Evolutionary conservation across 1,284 basidiomycete genomes (phyloP), one percentile per base, ranked within the genome.

Genomic region (Jaminaea rosea): DNA sequence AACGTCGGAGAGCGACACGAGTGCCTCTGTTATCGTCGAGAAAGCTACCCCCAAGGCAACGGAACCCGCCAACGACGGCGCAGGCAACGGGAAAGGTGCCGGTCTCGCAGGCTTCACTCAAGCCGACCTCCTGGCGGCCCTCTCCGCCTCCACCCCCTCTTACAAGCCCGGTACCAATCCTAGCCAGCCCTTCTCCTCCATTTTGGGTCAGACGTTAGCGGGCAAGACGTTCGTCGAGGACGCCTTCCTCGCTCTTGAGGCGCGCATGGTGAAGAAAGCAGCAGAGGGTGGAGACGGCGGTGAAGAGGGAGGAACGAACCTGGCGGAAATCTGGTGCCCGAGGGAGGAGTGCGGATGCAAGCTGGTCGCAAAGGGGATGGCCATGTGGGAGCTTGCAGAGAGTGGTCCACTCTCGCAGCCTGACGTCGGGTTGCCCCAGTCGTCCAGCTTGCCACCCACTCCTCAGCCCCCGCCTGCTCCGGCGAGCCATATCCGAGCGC

Each of bases 171-270:
- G 48, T 19, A 28, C 47, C 21, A 61, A 63, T 31, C 60, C 62
- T 6, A 55, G 54, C 15, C 36, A 41, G 15, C 47, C 57, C 47
- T 59, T 60, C 24, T 60, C 67, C n/a, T 53, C 59, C 24, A 60
- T 73, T 46, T 60, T 70, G 34, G 70, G 70, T 17, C 63, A 68
- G 53, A 66, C 70, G 17, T 56, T 73, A 3, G 69, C 70, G 5
- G 67, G 61, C 41, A 73, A 73, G 52, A 73, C 70, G 3, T 53
- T 67, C 10, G 56, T 64, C 19, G 70, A 73, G 47, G 66, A 72
- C 44, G 60, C 69, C 2, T 60, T 59, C 2, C 34, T 60, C 47
- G 69, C 70, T 2, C 63, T 73, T 17, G 67, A 67, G 46, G 66
- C 70, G 3, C 63, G 69, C 26, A 58, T 73, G 5, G 70, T 73